These are phyloP conservation scores for Meripilus lineatus DNA, from an alignment of 1,284 basidiomycete genomes.

Conservation along the genomic window DNA sequence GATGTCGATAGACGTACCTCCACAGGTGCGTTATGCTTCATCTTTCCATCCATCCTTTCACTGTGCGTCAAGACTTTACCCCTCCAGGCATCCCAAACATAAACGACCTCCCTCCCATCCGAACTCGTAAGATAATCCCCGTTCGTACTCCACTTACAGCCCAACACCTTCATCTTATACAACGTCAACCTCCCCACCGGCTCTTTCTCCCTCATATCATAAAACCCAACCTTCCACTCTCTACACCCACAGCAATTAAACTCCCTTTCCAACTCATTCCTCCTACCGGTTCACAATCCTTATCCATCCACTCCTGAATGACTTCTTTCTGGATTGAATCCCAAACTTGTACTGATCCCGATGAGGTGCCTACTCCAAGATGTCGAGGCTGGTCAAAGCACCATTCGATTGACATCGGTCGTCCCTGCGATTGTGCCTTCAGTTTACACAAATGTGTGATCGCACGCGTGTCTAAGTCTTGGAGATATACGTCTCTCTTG, in stretches of 20 bases:
- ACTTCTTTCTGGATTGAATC: slow-evolving; percentile 29
- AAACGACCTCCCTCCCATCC: slow-evolving; percentile 37
- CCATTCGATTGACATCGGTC: slow-evolving; percentile 34
- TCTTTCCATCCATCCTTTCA: slow-evolving; percentile 34
- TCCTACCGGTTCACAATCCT: slow-evolving; percentile 31
- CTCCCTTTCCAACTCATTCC: slow-evolving; percentile 38
- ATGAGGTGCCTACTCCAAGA: slow-evolving; percentile 35
- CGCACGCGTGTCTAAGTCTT: slow-evolving; percentile 40
- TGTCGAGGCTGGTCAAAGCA: slow-evolving; percentile 26
- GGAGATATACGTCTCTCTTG: slow-evolving; percentile 41
- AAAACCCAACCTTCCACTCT: slow-evolving; percentile 35
- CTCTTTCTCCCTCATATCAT: slow-evolving; percentile 31
- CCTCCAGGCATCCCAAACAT: slow-evolving; percentile 42
- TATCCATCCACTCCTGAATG: slow-evolving; percentile 31
- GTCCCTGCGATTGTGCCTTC: slow-evolving; percentile 16
- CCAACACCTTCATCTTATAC: slow-evolving; percentile 39
- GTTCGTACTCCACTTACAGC: slow-evolving; percentile 41
- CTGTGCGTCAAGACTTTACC: slow-evolving; percentile 26
- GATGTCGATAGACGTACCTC: slow-evolving; percentile 42
- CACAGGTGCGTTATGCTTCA: slow-evolving; percentile 50
- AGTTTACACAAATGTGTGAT: slow-evolving; percentile 39
- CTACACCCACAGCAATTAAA: slow-evolving; percentile 36
- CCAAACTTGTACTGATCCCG: slow-evolving; percentile 37
- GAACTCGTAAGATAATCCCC: slow-evolving; percentile 38
- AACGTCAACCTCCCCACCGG: slow-evolving; percentile 25